Base-by-base conservation (phyloP, 495 filamentous ascomycete genomes). In the Penicillium maclennaniae region DNA sequence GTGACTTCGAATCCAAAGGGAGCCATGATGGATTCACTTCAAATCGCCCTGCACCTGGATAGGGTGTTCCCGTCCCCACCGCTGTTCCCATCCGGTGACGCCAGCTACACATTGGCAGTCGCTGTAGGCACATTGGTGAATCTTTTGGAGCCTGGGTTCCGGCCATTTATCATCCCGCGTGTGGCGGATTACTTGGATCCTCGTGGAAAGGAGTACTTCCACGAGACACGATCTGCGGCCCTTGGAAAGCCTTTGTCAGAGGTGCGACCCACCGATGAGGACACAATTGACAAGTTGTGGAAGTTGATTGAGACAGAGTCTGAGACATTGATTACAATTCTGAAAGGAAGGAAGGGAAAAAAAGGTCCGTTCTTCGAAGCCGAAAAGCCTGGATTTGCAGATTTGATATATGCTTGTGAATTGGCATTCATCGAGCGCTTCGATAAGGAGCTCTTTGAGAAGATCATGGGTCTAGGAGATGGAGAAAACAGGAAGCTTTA, bases 31-130 rank as follows among this genome's bases (percentile, higher is more conserved):
- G 65, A 73, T 47, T 73, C 70, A 2, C 49, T 68, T 5, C 51
- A 62, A 5, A 71, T 73, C 38, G 69, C 70, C 20, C 19, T 55
- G 6, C 65, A 71, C 34, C 58, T 71, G 6, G 69, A 73, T 43
- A 64, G 60, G 25, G 28, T 53, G 6, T 69, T 58, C 51, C 65
- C 70, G 5, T 61, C 56, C 2, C 66, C 49, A 7, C 50, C 65
- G n/a, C 49, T 70, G 3, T 66, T 67, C 45, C 67, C 64, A 19
- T 66, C 61, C 2, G 67, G 61, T 19, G 55, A 65, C 27, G 57
- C 64, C 25, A 65, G 63, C 45, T 61, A 59, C 41, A 49, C 61
- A 38, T 43, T 66, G 1, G 9, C 53, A 0, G 1, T 60, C 7
- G 56, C 62, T 3, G 59, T 68, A 15, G 21, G 15, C 14, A 40